These are phyloP conservation scores for Breviolum minutum DNA, from an alignment of 73 alveolate species.

Conservation along the genomic window DNA sequence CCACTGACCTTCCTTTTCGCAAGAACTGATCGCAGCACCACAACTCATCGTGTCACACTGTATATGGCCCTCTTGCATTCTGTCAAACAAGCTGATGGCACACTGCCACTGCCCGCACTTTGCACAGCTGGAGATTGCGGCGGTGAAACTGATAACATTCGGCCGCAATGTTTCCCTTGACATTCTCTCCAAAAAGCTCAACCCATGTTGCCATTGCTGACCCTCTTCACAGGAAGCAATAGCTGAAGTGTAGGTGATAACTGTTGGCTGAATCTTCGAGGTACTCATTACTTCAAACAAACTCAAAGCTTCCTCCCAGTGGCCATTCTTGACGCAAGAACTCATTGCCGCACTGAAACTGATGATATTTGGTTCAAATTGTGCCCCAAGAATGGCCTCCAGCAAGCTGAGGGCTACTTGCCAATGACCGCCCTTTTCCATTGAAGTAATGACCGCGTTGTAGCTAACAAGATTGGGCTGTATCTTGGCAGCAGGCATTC, in stretches of 20 bases:
- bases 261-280: background rate
- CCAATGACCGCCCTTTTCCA: background rate
- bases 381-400: background rate
- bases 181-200: background rate
- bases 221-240: background rate
- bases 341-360: conserved; percentile 7
- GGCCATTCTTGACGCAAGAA: background rate
- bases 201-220: conserved; percentile 21
- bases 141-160: conserved; percentile 1
- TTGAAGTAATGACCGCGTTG: background rate
- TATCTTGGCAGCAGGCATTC: background rate
- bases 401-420: background rate
- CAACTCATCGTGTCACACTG: background rate
- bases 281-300: background rate
- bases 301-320: background rate
- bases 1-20: conserved; percentile 15
- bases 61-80: background rate
- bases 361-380: background rate
- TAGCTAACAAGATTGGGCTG: background rate
- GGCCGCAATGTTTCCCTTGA: background rate
- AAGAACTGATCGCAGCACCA: conserved; percentile 9
- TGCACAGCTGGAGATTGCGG: background rate
- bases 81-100: background rate
- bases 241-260: background rate
- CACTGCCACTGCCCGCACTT: background rate